phyloP scores from a whole-genome alignment of 2,329 filamentous ascomycete species.

The Plectosphaerella sp. region DNA sequence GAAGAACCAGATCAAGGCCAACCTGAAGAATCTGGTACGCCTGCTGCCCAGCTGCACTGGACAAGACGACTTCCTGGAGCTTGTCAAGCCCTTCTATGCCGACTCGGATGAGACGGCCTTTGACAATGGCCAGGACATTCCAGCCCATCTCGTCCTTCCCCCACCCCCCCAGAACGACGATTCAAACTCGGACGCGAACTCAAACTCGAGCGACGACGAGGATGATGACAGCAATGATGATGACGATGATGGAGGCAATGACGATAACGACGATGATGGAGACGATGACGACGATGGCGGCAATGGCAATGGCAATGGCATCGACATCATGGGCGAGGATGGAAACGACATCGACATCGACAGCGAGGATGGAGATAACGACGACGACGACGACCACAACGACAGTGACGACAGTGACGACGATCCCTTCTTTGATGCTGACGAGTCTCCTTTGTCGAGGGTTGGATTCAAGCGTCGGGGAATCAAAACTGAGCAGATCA shows the following conservation, averaged over 20 bases:
- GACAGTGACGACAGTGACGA: no score
- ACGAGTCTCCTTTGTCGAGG: no score
- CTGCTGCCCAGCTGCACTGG: conserved; percentile 13
- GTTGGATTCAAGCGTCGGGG: no score
- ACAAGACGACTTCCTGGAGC: conserved; percentile 9
- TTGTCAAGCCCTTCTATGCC: conserved; percentile 17
- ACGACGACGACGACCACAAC: no score
- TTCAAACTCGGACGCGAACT: neutral
- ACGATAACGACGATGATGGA: conserved; percentile 1
- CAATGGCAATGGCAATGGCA: neutral
- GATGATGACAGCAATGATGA: neutral
- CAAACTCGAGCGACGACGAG: neutral
- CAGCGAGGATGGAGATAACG: neutral
- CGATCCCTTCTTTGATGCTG: no score
- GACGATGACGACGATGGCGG: conserved; percentile 2
- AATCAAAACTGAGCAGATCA: no score
- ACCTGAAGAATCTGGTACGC: conserved; percentile 17
- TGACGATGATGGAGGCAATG: neutral
- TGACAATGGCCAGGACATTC: neutral
- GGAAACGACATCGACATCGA: neutral
- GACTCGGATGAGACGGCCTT: conserved; percentile 2
- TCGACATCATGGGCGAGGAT: neutral
- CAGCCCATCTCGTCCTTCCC: neutral
- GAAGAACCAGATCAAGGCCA: conserved; percentile 5
- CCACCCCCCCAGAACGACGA: neutral